Base-by-base conservation (phyloP, 2,329 filamentous ascomycete species). In the Paecilomyces formosus region DNA sequence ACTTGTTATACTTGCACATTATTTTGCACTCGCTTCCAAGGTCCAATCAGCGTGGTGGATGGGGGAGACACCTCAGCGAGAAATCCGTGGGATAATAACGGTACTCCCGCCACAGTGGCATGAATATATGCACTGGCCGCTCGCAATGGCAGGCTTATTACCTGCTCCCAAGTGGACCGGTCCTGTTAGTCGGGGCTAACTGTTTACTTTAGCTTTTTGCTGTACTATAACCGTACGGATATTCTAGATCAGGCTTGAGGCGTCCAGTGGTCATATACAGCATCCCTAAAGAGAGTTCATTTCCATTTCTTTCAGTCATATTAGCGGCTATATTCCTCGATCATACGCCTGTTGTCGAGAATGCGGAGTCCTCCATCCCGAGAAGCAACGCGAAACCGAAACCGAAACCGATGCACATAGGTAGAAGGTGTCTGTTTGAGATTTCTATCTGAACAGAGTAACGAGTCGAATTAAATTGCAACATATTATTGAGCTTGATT, bases 1-100 rank as follows among this genome's bases (percentile, higher is more conserved):
- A 13, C 53, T 72, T 39, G 68, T 72, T 9, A 65, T 67, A 1
- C 59, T 73, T 50, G 69, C 70, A 3, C 67, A 70, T 56, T 70
- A 66, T 61, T 72, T 73, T 57, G 68, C 65, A 15, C 63, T 71
- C 11, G 61, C 68, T 22, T 66, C 62, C n/a, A 64, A 64, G 5
- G 64, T 67, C 5, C 63, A 66, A 26, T 63, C 62, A 26, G 59
- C 68, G 22, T 68, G 68, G 60, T 71, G 68, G 61, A 60, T 69
- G 33, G 66, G 68, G 3, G 64, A 68, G 18, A 65, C 62, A 6
- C 63, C 66, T 2, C 62, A 63, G 54, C 58, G 63, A 18, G 69
- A 71, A 49, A 64, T 70, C 11, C 62, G 63, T 30, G 68, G 66
- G 1, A 64, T 71, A 45, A 54, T 61, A 35, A 62, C 57, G 24